phyloP scores from a whole-genome alignment of 345 rosid genomes.

The Eucalyptus regnans region DNA sequence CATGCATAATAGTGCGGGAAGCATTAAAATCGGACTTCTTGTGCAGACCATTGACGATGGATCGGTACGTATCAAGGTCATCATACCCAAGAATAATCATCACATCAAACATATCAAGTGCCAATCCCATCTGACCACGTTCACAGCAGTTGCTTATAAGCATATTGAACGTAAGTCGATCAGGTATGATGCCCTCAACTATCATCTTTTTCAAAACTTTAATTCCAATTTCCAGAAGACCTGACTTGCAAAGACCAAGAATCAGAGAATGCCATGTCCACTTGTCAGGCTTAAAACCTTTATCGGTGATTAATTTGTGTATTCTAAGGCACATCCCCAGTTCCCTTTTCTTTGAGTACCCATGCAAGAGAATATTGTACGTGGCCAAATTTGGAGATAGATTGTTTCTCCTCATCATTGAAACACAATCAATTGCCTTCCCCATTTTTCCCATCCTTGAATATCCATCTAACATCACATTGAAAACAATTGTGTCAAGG shows the following conservation, averaged over 20 bases:
- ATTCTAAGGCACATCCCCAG: conserved; percentile 27
- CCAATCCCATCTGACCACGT: conserved; percentile 21
- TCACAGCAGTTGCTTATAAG: conserved; percentile 46
- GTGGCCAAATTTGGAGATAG: conserved; percentile 48
- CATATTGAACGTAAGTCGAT: conserved; percentile 40
- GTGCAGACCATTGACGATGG: conserved; percentile 37
- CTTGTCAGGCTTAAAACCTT: conserved; percentile 46
- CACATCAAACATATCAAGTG: conserved; percentile 38
- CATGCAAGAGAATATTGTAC: conserved; percentile 70
- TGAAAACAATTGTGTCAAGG: conserved; percentile 46
- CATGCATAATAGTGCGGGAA: conserved; percentile 39
- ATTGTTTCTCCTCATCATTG: conserved; percentile 18
- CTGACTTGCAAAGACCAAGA: conserved; percentile 54
- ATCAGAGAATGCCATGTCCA: conserved; percentile 59
- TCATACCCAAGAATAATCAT: conserved; percentile 39
- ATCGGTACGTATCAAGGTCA: conserved; percentile 20
- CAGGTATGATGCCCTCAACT: conserved; percentile 35
- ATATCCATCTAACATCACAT: conserved; percentile 44
- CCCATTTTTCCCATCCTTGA: conserved; percentile 56
- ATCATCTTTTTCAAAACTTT: conserved; percentile 51
- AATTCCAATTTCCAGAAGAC: conserved; percentile 47
- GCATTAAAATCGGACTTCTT: conserved; percentile 35
- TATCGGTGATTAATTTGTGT: conserved; percentile 28
- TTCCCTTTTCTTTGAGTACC: conserved; percentile 52
- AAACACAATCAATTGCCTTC: conserved; percentile 23